Percentiles rank a stretch among this genome's conserved stretches.
phyloP scores from a whole-genome alignment of 2,329 filamentous ascomycete genomes.

The Myrmaecium sp. region DNA sequence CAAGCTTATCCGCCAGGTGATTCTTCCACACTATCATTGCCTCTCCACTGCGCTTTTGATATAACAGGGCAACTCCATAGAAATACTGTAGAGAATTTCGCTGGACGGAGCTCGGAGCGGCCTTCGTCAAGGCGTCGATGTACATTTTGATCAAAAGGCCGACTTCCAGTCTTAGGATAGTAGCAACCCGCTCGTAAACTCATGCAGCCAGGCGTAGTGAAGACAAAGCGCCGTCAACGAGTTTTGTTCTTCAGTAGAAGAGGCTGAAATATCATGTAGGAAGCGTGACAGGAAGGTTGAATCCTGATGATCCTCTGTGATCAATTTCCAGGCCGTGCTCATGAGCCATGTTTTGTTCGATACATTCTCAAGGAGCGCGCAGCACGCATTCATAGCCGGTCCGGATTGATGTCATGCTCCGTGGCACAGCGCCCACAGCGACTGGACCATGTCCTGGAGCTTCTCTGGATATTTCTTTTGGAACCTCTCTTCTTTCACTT shows the following conservation, averaged over 20 bases:
- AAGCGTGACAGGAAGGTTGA: no score
- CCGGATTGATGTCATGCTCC: no score
- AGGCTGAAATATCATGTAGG: neutral
- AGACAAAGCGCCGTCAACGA: neutral
- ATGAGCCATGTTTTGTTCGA: no score
- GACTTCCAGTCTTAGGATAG: neutral
- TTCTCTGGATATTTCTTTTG: no score
- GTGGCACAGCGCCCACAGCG: no score
- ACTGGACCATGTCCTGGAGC: no score
- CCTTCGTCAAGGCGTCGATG: neutral
- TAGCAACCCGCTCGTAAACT: neutral
- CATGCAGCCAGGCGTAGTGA: neutral
- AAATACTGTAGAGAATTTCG: neutral
- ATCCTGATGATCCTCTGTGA: no score
- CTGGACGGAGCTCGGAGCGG: neutral
- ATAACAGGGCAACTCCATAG: neutral
- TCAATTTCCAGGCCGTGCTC: no score
- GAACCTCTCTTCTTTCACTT: no score
- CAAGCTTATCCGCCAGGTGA: neutral
- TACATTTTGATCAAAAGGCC: neutral
- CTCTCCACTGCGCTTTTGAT: neutral
- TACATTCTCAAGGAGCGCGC: no score
- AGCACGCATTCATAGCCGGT: no score
- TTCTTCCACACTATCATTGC: neutral
- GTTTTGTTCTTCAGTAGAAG: neutral